These are phyloP conservation scores for Phlyctochytrium arcticum DNA, from an alignment of 192 early-diverging fungal species.

Conservation along the genomic window DNA sequence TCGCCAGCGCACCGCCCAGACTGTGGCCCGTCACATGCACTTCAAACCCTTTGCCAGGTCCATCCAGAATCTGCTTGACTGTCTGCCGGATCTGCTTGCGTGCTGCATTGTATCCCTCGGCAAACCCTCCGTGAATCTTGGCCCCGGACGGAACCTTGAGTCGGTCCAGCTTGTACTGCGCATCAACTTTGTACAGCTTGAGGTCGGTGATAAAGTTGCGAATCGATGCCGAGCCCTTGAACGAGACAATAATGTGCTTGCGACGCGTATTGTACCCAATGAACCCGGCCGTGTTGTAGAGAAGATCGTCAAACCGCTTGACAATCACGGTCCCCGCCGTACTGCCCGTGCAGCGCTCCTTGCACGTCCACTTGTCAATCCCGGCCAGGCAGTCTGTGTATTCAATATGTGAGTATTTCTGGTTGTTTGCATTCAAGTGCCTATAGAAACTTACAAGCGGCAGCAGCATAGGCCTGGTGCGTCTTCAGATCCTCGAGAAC, in stretches of 20 bases:
- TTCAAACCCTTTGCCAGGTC: constrained; percentile 4
- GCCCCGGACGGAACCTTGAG: constrained; percentile 1
- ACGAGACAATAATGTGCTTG: constrained; percentile 28
- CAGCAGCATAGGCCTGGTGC: constrained; percentile 11
- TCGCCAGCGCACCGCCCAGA: constrained; percentile 31
- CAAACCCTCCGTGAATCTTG: constrained; percentile 32
- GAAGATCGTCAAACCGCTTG: neutral
- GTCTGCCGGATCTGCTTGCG: neutral
- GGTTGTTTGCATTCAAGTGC: neutral
- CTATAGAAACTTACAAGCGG: neutral
- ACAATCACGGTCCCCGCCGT: constrained; percentile 10
- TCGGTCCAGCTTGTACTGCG: neutral
- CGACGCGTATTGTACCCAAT: constrained; percentile 18
- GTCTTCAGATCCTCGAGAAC: neutral
- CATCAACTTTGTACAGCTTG: constrained; percentile 20
- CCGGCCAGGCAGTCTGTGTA: constrained; percentile 15
- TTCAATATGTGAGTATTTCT: neutral
- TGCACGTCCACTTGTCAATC: constrained; percentile 12
- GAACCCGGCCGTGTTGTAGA: constrained; percentile 21
- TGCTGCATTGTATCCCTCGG: neutral
- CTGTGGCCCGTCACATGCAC: constrained; percentile 31
- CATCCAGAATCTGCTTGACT: constrained; percentile 2
- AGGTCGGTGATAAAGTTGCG: constrained; percentile 17
- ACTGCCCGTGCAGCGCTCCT: constrained; percentile 8
- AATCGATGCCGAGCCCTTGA: constrained; percentile 27